Conservation (phyloP, 306 rosid genomes). For the Trifolium subterraneum region DNA sequence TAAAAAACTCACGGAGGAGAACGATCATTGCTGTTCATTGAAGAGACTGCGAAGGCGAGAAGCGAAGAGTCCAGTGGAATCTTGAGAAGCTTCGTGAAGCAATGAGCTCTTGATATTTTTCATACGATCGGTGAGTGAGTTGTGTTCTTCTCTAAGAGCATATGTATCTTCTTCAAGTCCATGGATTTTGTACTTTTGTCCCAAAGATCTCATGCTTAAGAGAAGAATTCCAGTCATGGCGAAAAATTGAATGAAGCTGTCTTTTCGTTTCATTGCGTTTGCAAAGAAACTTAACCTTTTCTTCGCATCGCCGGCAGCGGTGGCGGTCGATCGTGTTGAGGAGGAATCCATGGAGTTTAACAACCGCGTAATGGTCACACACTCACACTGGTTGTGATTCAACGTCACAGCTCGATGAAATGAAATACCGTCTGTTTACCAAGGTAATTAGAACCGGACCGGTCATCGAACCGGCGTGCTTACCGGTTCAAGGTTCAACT, state of each 20-base stretch:
- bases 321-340: constrained; percentile 48
- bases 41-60: constrained; percentile 77
- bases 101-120: constrained; percentile 61
- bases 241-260: constrained; percentile 76
- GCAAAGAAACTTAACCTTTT: constrained; percentile 39
- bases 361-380: not conserved
- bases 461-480: too few relatives aligned
- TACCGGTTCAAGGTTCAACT: too few relatives aligned
- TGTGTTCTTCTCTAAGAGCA: constrained; percentile 62
- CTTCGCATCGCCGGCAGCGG: constrained; percentile 41
- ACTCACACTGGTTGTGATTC: not conserved
- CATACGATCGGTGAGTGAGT: constrained; percentile 55
- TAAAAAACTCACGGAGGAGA: not conserved
- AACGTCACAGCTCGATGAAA: not conserved
- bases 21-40: constrained; percentile 47
- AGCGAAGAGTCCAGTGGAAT: constrained; percentile 71
- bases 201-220: constrained; percentile 71
- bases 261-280: constrained; percentile 63
- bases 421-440: too few relatives aligned
- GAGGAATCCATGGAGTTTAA: constrained; percentile 60
- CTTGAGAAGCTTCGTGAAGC: constrained; percentile 76
- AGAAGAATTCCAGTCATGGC: constrained; percentile 83
- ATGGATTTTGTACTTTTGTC: constrained; percentile 81
- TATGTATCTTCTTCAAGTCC: constrained; percentile 63
- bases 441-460: too few relatives aligned